These are phyloP conservation scores for Camellia lanceoleosa DNA, from an alignment of 148 eudicot species.

Conservation along the genomic window DNA sequence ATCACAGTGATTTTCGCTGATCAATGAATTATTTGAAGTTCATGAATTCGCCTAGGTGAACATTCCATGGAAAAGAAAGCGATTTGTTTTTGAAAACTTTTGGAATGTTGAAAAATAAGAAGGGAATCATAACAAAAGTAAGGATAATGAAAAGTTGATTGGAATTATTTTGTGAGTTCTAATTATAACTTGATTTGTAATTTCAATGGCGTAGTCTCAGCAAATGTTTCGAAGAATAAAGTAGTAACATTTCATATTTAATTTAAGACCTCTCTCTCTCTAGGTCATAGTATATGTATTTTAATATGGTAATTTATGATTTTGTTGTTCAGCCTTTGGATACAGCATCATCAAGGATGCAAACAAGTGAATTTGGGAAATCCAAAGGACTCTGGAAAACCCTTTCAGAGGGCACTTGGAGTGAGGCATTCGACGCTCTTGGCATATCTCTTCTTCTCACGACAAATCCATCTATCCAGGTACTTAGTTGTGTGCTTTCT, in stretches of 20 bases:
- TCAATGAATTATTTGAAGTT: not conserved
- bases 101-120: not conserved
- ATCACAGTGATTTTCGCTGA: not conserved
- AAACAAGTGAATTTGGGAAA: constrained; percentile 88
- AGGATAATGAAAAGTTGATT: not conserved
- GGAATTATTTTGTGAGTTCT: not conserved
- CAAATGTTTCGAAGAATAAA: no score
- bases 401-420: constrained; percentile 77
- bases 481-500: constrained; percentile 21
- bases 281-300: not conserved
- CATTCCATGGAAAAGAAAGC: not conserved
- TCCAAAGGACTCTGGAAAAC: constrained; percentile 86
- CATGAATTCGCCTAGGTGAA: not conserved
- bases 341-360: constrained; percentile 95
- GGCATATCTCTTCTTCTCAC: constrained; percentile 91
- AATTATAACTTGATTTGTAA: constrained; percentile 2
- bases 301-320: constrained; percentile 15
- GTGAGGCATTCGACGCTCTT: constrained; percentile 81
- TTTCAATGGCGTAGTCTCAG: not conserved
- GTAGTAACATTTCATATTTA: not conserved
- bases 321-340: constrained; percentile 71
- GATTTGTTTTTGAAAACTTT: not conserved
- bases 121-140: not conserved
- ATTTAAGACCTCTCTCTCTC: not conserved
- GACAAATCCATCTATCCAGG: constrained; percentile 95